Percentiles rank a stretch among this genome's conserved stretches.
Evolutionary conservation across 805 yeast species (phyloP).

Genomic region (Maudiozyma saulgeensis): DNA sequence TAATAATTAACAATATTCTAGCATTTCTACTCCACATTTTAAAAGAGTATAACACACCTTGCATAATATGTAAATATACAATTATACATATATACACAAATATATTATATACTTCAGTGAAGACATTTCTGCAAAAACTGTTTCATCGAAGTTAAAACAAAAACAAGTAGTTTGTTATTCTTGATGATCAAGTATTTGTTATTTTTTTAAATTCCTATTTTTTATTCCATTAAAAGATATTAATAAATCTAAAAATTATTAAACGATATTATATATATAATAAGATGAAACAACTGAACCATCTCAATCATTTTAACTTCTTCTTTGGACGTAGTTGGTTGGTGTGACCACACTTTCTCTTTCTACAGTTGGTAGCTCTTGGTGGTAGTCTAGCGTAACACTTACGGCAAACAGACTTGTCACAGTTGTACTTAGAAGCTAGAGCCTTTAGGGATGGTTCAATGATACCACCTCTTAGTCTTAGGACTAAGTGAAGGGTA

Average conservation of each 20-base stretch:
- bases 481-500: slow-evolving; percentile 87
- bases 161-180: too few species aligned
- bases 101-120: too few species aligned
- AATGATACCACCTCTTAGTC: slow-evolving; percentile 98
- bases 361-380: slow-evolving; percentile 99
- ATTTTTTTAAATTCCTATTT: neutral
- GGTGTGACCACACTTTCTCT: slow-evolving; percentile 99
- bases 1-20: neutral
- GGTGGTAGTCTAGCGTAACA: slow-evolving; percentile 99
- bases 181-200: neutral
- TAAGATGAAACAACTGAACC: slow-evolving; percentile 1
- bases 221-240: slow-evolving; percentile 4
- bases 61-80: neutral
- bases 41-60: neutral
- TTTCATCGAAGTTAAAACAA: too few species aligned
- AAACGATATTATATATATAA: neutral
- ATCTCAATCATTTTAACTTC: slow-evolving; percentile 77
- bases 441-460: slow-evolving; percentile 99
- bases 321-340: slow-evolving; percentile 99
- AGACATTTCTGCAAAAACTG: too few species aligned
- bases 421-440: slow-evolving; percentile 99
- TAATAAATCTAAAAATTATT: slow-evolving; percentile 1
- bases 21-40: neutral
- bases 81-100: neutral
- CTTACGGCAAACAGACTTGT: slow-evolving; percentile 97